These are phyloP conservation scores for Fusarium sp. DNA, from an alignment of 2,329 filamentous ascomycete genomes.

Conservation along the genomic window DNA sequence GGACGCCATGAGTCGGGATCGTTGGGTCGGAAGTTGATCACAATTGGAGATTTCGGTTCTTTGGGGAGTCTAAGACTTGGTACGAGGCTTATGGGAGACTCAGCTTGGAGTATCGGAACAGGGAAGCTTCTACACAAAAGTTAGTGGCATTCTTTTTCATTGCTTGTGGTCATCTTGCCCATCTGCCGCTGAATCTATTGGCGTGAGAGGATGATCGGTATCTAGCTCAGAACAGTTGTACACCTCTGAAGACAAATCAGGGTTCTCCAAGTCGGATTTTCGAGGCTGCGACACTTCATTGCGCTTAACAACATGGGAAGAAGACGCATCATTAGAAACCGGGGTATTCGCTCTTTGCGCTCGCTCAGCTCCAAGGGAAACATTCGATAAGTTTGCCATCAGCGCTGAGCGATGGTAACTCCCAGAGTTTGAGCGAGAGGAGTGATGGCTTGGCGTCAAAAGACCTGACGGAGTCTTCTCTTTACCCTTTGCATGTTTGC, in stretches of 20 bases:
- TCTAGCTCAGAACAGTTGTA: constrained; percentile 37
- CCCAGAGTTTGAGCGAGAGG: constrained; percentile 44
- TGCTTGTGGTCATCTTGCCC: constrained; percentile 2
- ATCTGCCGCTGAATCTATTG: constrained; percentile 15
- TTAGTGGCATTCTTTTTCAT: not conserved
- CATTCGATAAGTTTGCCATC: constrained; percentile 28
- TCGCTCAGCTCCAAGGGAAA: constrained; percentile 20
- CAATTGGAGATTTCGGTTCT: constrained; percentile 25
- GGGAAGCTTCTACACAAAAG: constrained; percentile 16
- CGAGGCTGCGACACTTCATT: constrained; percentile 21
- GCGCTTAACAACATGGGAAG: constrained; percentile 29
- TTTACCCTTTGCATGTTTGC: constrained; percentile 36
- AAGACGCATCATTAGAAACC: constrained; percentile 15
- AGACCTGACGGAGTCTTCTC: constrained; percentile 42
- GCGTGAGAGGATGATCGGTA: constrained; percentile 29
- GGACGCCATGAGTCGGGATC: constrained; percentile 61
- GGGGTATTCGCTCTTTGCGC: not conserved
- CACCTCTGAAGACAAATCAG: constrained; percentile 32
- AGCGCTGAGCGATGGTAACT: constrained; percentile 43
- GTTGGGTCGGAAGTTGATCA: constrained; percentile 48
- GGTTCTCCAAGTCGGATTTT: constrained; percentile 9
- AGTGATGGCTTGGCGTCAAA: constrained; percentile 44
- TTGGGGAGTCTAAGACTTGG: constrained; percentile 13
- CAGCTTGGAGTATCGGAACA: constrained; percentile 27
- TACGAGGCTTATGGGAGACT: constrained; percentile 29